These are phyloP conservation scores for Flaveria brownii DNA, from an alignment of 129 eudicot species.

Conservation along the genomic window DNA sequence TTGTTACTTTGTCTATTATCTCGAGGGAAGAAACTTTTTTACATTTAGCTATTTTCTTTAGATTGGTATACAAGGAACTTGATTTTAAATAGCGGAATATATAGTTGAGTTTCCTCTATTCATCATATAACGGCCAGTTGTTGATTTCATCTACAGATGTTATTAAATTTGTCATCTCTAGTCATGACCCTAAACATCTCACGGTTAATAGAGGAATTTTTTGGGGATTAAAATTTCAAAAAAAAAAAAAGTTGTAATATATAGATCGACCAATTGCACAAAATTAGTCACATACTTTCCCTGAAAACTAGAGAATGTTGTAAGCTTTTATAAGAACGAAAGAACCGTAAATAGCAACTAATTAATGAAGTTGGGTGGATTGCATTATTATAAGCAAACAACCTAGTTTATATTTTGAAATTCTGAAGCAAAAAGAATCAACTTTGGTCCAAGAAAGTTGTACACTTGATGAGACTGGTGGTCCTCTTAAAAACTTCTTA, in stretches of 20 bases:
- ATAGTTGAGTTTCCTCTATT: background rate
- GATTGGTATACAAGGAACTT: too few relatives aligned
- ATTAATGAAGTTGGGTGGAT: slow-evolving; percentile 10
- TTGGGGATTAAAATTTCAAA: too few relatives aligned
- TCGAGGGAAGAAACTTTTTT: background rate
- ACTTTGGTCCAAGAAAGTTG: slow-evolving; percentile 35
- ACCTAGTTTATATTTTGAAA: slow-evolving; percentile 18
- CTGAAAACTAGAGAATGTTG: background rate
- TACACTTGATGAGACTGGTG: slow-evolving; percentile 32
- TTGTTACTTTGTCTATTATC: background rate
- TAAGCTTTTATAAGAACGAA: background rate
- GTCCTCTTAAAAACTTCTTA: slow-evolving; percentile 31
- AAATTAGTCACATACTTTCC: slow-evolving; percentile 1
- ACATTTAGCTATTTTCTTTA: too few relatives aligned
- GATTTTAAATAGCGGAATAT: background rate
- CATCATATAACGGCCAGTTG: too few relatives aligned
- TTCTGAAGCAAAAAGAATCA: slow-evolving; percentile 35
- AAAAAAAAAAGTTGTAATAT: background rate
- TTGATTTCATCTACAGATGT: too few relatives aligned
- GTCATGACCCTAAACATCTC: too few relatives aligned
- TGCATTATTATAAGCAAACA: slow-evolving; percentile 21
- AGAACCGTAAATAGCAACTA: background rate
- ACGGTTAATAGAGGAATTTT: too few relatives aligned
- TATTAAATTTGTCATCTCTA: too few relatives aligned
- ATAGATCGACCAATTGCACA: background rate